Evolutionary conservation across 495 filamentous ascomycete genomes (phyloP).

Genomic region (Penicillium chermesinum): DNA sequence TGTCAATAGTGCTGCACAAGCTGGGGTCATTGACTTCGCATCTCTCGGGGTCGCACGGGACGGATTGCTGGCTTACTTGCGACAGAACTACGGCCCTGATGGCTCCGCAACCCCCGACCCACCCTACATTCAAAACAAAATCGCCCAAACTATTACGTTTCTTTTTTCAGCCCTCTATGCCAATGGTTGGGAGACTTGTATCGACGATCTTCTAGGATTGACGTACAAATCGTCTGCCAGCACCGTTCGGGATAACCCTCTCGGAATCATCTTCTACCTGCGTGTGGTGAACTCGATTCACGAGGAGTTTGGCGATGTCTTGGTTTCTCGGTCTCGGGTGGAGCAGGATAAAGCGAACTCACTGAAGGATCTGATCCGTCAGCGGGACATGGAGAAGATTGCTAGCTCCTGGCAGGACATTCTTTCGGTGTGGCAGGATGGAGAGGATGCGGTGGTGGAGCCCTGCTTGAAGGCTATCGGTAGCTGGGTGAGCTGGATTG

Average conservation of each 20-base stretch:
- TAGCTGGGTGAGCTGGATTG: conserved; percentile 97
- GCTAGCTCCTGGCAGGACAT: conserved; percentile 88
- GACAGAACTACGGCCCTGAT: conserved; percentile 60
- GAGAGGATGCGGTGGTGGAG: conserved; percentile 70
- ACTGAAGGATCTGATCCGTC: conserved; percentile 83
- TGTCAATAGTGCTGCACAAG: conserved; percentile 82
- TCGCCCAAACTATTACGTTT: conserved; percentile 88
- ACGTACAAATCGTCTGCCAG: conserved; percentile 47
- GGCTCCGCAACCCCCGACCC: conserved; percentile 56
- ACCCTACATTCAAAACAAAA: conserved; percentile 85
- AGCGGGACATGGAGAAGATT: conserved; percentile 79
- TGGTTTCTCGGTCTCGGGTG: conserved; percentile 66
- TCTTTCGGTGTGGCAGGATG: conserved; percentile 69
- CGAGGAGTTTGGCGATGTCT: conserved; percentile 92
- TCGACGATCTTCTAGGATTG: conserved; percentile 77
- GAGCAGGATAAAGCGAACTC: conserved; percentile 75
- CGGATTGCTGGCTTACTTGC: conserved; percentile 70
- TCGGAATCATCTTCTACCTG: conserved; percentile 81
- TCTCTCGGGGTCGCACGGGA: conserved; percentile 67
- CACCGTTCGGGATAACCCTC: conserved; percentile 58
- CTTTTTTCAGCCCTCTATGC: conserved; percentile 84
- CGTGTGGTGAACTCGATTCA: conserved; percentile 83
- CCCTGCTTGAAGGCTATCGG: conserved; percentile 83
- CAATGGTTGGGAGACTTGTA: conserved; percentile 76
- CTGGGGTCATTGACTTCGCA: conserved; percentile 61